Evolutionary conservation across 31 red algal genomes (phyloP).

Genomic region (Bonnemaisonia californica): DNA sequence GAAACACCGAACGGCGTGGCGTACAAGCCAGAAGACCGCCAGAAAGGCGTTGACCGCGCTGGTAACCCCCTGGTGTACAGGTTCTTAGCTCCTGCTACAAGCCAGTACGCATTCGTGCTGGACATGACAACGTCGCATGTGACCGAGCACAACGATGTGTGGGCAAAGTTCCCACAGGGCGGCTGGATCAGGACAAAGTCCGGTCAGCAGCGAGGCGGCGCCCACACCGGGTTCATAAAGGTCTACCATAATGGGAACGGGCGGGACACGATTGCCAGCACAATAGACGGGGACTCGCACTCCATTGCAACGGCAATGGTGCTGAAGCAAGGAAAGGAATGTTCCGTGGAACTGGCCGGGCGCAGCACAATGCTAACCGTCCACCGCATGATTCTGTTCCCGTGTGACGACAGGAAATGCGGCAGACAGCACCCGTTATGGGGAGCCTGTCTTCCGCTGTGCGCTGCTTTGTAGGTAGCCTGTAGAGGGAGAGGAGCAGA

Average conservation of each 20-base stretch:
- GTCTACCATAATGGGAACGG: slow-evolving; percentile 16
- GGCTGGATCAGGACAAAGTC: not conserved
- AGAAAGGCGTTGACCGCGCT: not conserved
- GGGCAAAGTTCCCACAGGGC: not conserved
- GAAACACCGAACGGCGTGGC: not conserved
- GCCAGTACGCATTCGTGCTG: slow-evolving; percentile 14
- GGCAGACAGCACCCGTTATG: not conserved
- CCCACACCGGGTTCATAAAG: slow-evolving; percentile 1
- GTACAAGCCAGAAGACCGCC: not conserved
- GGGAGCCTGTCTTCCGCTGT: too few species aligned
- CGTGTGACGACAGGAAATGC: not conserved
- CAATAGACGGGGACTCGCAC: slow-evolving; percentile 19
- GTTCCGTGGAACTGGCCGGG: slow-evolving; percentile 14
- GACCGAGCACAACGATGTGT: slow-evolving; percentile 37
- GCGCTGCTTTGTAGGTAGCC: too few species aligned
- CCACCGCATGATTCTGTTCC: slow-evolving; percentile 20
- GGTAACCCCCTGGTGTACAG: not conserved
- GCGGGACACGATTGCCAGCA: not conserved
- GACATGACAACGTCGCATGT: slow-evolving; percentile 10
- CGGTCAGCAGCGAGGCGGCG: not conserved
- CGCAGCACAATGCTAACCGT: slow-evolving; percentile 16
- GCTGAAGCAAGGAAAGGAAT: not conserved
- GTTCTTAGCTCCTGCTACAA: not conserved
- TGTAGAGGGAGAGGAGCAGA: too few species aligned
- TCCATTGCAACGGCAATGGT: slow-evolving; percentile 19